A percentile compares a stretch with the other conserved stretches of the same genome.
These are phyloP conservation scores for Eimeria tenella DNA, from an alignment of 169 alveolate genomes.

Conservation along the genomic window DNA sequence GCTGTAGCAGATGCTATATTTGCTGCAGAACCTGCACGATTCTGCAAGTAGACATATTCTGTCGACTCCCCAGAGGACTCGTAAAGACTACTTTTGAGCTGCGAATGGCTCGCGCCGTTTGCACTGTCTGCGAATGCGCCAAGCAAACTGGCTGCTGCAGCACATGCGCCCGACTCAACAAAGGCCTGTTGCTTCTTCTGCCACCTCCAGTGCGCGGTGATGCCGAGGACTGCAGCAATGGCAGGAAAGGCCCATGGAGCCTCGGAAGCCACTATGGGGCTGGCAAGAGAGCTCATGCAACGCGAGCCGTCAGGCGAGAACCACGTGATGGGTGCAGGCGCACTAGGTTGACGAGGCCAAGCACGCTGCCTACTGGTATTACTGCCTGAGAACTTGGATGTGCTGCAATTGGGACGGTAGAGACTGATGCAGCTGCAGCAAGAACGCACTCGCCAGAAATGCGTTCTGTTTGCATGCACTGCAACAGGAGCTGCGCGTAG, in stretches of 20 bases:
- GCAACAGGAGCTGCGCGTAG: too few relatives aligned
- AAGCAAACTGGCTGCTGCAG: slow-evolving; percentile 3
- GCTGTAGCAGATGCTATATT: not conserved
- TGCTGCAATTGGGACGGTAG: too few relatives aligned
- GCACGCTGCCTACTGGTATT: too few relatives aligned
- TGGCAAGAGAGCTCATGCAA: not conserved
- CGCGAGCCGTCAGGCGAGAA: not conserved
- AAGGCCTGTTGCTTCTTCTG: slow-evolving; percentile 14
- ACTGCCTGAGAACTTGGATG: too few relatives aligned
- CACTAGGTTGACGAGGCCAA: too few relatives aligned
- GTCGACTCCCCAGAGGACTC: not conserved
- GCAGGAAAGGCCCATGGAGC: slow-evolving; percentile 17
- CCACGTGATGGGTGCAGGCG: too few relatives aligned
- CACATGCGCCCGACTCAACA: slow-evolving; percentile 42
- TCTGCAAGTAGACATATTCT: not conserved
- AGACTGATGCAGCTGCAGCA: too few relatives aligned
- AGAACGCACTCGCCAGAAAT: too few relatives aligned
- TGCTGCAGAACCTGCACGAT: slow-evolving; percentile 12
- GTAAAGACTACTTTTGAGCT: not conserved
- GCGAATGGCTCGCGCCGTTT: not conserved
- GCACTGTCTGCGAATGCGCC: not conserved
- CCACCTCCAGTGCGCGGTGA: not conserved
- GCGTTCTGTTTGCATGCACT: too few relatives aligned
- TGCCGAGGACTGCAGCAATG: not conserved
- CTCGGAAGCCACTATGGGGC: not conserved